Evolutionary conservation across 2,329 filamentous ascomycete species (phyloP).

Genomic region (Phyllosticta citribraziliensis): DNA sequence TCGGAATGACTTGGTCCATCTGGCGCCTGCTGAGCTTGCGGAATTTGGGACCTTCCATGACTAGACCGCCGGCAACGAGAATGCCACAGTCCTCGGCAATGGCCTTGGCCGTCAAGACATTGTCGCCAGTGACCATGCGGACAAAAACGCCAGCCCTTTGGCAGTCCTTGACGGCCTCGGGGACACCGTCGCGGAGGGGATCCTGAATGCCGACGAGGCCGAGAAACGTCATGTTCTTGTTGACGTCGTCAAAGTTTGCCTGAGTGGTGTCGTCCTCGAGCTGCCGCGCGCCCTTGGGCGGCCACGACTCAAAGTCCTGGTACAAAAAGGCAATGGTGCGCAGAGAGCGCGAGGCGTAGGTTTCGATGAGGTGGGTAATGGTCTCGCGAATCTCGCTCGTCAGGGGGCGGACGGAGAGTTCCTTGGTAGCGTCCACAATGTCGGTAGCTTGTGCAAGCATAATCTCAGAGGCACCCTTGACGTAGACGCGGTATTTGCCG

Average conservation of each 20-base stretch:
- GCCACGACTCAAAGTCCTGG: conserved; percentile 75
- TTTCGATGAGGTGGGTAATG: conserved; percentile 59
- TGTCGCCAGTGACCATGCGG: conserved; percentile 41
- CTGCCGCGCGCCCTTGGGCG: conserved; percentile 53
- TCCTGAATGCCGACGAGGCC: conserved; percentile 80
- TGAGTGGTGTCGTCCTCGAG: conserved; percentile 53
- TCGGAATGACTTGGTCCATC: conserved; percentile 48
- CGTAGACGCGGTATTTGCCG: conserved; percentile 47
- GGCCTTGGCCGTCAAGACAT: conserved; percentile 36
- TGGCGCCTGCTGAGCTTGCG: conserved; percentile 49
- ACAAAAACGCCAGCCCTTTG: conserved; percentile 38
- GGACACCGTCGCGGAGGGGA: conserved; percentile 72
- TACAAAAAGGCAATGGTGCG: conserved; percentile 79
- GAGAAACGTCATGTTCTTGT: conserved; percentile 61
- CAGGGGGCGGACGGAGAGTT: conserved; percentile 43
- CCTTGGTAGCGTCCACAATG: conserved; percentile 53
- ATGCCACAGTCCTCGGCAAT: conserved; percentile 40
- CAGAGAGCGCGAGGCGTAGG: conserved; percentile 69
- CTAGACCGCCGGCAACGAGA: conserved; percentile 24
- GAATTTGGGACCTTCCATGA: conserved; percentile 36
- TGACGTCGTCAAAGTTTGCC: conserved; percentile 57
- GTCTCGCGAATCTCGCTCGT: conserved; percentile 47
- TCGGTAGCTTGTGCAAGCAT: conserved; percentile 37
- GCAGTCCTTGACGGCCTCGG: conserved; percentile 37
- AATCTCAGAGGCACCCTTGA: conserved; percentile 44